Conservation (phyloP, 768 basidiomycete species). For the Russula emetica region DNA sequence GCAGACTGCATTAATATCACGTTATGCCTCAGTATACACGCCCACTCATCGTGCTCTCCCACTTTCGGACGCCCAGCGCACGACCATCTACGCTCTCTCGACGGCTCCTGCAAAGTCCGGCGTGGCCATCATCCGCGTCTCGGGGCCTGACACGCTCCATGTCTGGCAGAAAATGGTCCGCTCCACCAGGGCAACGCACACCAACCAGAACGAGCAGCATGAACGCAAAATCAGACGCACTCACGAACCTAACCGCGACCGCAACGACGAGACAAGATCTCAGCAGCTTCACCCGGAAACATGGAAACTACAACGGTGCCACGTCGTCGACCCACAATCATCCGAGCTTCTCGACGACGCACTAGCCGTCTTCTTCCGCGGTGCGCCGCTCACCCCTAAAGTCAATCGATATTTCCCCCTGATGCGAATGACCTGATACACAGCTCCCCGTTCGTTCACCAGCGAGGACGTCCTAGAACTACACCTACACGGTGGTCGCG, state of each 20-base stretch:
- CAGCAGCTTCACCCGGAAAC: conserved; percentile 41
- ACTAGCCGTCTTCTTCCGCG: conserved; percentile 75
- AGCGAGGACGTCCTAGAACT: conserved; percentile 79
- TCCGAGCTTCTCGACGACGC: conserved; percentile 71
- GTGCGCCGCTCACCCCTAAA: conserved; percentile 37
- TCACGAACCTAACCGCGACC: neutral
- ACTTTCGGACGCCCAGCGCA: conserved; percentile 50
- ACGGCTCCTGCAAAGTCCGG: conserved; percentile 85
- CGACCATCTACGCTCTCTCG: conserved; percentile 83
- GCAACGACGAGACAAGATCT: neutral
- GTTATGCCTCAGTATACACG: neutral
- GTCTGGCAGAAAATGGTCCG: conserved; percentile 64
- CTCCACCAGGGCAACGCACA: conserved; percentile 24
- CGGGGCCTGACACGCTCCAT: conserved; percentile 63
- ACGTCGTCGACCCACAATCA: conserved; percentile 57
- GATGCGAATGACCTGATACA: neutral
- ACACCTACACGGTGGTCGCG: conserved; percentile 83
- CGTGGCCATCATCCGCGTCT: conserved; percentile 76
- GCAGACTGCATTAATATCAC: neutral
- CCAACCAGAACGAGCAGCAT: neutral
- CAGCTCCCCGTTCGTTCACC: conserved; percentile 79
- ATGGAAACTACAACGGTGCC: conserved; percentile 68
- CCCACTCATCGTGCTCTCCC: conserved; percentile 22
- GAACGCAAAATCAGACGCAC: conserved; percentile 18
- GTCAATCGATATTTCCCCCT: neutral